A percentile compares a stretch with the other conserved stretches of the same genome.
phyloP scores from a whole-genome alignment of 2,329 filamentous ascomycete species.

The Pleoardoris graminearum region DNA sequence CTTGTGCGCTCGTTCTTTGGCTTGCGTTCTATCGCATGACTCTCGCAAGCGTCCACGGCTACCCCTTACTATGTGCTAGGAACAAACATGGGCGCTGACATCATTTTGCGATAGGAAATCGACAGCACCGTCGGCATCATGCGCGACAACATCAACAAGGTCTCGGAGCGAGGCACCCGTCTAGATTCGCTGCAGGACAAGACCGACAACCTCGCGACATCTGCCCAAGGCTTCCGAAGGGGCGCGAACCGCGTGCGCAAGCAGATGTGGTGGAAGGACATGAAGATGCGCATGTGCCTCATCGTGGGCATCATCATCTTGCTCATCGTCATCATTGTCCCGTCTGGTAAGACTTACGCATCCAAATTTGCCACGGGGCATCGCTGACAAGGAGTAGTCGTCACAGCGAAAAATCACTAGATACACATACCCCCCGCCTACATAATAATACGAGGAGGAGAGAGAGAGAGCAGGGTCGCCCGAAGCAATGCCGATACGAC shows the following conservation, averaged over 20 bases:
- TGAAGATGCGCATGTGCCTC: constrained; percentile 99
- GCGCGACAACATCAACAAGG: constrained; percentile 97
- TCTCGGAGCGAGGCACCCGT: constrained; percentile 87
- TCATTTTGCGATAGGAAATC: constrained; percentile 73
- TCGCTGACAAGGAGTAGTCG: constrained; percentile 22
- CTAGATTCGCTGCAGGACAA: constrained; percentile 90
- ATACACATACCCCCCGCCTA: constrained; percentile 32
- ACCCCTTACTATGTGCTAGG: background rate
- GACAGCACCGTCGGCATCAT: constrained; percentile 93
- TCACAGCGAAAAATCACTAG: constrained; percentile 30
- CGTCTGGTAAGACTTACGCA: constrained; percentile 68
- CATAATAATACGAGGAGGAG: constrained; percentile 30
- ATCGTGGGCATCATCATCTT: constrained; percentile 89
- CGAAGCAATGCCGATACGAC: constrained; percentile 20
- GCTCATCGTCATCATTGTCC: constrained; percentile 91
- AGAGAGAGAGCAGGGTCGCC: constrained; percentile 24
- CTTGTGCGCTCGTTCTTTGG: background rate
- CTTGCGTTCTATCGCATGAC: background rate
- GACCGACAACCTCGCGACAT: constrained; percentile 88
- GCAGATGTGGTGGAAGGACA: constrained; percentile 99
- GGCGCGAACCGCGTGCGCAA: constrained; percentile 91
- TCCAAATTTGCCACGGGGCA: background rate
- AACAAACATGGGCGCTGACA: constrained; percentile 17
- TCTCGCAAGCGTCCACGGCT: background rate
- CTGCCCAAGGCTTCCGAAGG: constrained; percentile 92